Base-by-base conservation (phyloP, 1,139 yeast genomes). In the Candida glucosophila region DNA sequence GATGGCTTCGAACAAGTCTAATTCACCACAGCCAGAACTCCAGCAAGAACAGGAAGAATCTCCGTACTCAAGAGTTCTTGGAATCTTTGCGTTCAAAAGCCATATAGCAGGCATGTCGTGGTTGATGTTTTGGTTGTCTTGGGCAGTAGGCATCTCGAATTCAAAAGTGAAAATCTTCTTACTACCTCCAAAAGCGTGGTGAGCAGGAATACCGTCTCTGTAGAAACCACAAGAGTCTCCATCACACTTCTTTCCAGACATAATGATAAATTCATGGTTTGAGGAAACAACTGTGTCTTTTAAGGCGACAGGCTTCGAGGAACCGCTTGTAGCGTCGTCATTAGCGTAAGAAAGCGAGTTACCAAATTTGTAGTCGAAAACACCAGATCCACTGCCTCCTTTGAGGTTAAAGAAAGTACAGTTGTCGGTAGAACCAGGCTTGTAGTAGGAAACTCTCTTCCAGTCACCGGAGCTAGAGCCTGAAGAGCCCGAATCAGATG, bases 371-470 rank as follows among this genome's bases (percentile, higher is more conserved):
- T 75, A 46, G 24, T 90, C 82, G 78, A 83, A 85, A 24, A 68
- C 70, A 58, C 95, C 95, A 12, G 94, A 80, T 29, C 83, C 85
- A 20, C 72, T 56, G 39, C 88, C 93, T 52, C 96, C 96, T 40
- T 68, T 64, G 51, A 78, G 72, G 73, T 88, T 90, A 62, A 88
- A 65, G 71, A 90, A 88, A 21, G 77, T 77, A 41, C 79, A 66
- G 52, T 86, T 86, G 41, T 69, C 63, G 23, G 86, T 46, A 15
- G 43, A 36, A 25, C 63, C 62, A 54, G 75, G 77, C 37, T 72
- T 55, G 61, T 70, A 90, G 71, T 79, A 82, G 6, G 94, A 73
- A 30, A 57, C 52, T 64, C 94, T 77, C 28, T 58, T 44, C 95
- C 96, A 90, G 41, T 63, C 77, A 37, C 76, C 73, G 22, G 58